Evolutionary conservation across 257 asterid genomes (phyloP).

Genomic region (Hygrophila difformis): DNA sequence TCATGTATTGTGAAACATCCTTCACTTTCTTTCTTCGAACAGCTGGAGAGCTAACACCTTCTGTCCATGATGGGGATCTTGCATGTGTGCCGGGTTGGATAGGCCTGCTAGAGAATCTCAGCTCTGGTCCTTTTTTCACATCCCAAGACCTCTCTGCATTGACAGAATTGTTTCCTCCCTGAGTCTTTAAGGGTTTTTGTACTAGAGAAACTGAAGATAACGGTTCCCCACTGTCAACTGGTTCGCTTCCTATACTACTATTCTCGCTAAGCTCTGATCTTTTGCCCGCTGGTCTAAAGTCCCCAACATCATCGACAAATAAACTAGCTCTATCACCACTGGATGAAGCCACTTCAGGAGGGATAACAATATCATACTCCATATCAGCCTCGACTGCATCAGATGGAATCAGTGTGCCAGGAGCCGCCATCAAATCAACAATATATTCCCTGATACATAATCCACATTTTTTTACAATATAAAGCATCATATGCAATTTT

Average conservation of each 20-base stretch:
- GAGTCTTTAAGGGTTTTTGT: conserved; percentile 20
- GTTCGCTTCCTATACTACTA: conserved; percentile 24
- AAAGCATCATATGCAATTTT: no score
- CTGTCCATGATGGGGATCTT: conserved; percentile 98
- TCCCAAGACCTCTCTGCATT: no score
- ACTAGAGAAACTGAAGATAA: conserved; percentile 20
- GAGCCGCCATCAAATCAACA: conserved; percentile 95
- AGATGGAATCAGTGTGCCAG: conserved; percentile 94
- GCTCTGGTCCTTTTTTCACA: conserved; percentile 28
- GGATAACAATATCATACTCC: conserved; percentile 12
- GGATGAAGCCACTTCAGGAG: conserved; percentile 36
- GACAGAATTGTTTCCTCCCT: conserved; percentile 16
- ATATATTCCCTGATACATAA: conserved; percentile 75
- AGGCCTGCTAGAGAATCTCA: conserved; percentile 38
- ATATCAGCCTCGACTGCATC: conserved; percentile 51
- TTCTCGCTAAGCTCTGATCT: conserved; percentile 27
- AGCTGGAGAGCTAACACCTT: conserved; percentile 92
- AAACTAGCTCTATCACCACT: conserved; percentile 31
- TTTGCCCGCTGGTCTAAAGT: conserved; percentile 21
- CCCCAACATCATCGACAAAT: conserved; percentile 22
- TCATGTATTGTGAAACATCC: conserved; percentile 91
- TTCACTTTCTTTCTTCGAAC: conserved; percentile 75
- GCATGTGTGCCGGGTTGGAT: conserved; percentile 54
- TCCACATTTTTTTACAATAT: conserved; percentile 9
- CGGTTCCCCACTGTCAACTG: conserved; percentile 16